A percentile compares a stretch with the other conserved stretches of the same genome.
These are phyloP conservation scores for Corinectria fuckeliana DNA, from an alignment of 2,329 filamentous ascomycete genomes.

Conservation along the genomic window DNA sequence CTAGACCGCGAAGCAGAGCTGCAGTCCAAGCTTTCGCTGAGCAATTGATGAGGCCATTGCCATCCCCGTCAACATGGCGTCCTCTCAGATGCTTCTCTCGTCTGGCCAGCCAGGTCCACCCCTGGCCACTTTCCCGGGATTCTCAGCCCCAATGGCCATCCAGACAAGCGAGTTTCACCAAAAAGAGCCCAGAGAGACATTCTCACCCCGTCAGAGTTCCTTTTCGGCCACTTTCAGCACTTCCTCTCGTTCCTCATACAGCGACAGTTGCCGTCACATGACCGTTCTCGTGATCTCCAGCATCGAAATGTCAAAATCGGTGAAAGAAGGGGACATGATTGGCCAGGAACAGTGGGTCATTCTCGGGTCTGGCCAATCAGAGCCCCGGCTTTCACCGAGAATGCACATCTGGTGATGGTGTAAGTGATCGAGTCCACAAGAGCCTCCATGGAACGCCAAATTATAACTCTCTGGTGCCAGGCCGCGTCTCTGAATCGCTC, in stretches of 20 bases:
- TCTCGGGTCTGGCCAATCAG: conserved; percentile 36
- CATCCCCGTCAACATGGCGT: conserved; percentile 14
- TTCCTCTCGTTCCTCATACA: conserved; percentile 14
- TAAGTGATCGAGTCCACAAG: conserved; percentile 47
- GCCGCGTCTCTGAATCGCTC: conserved; percentile 47
- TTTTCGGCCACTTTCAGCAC: conserved; percentile 19
- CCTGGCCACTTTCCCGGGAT: conserved; percentile 19
- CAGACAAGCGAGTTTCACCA: conserved; percentile 21
- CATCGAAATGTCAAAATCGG: conserved; percentile 39
- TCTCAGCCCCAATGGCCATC: conserved; percentile 19
- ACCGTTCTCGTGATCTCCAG: conserved; percentile 26
- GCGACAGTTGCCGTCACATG: conserved; percentile 27
- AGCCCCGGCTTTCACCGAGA: conserved; percentile 27
- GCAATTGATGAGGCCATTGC: conserved; percentile 4
- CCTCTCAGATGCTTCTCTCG: conserved; percentile 4
- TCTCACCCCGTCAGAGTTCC: conserved; percentile 17
- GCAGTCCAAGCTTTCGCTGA: conserved; percentile 25
- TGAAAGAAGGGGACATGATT: conserved; percentile 41
- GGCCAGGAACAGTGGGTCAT: conserved; percentile 31
- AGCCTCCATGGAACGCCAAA: conserved; percentile 45
- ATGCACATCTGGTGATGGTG: conserved; percentile 44
- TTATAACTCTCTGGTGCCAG: conserved; percentile 50
- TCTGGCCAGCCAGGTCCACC: conserved; percentile 20
- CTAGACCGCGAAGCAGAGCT: conserved; percentile 36
- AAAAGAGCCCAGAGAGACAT: conserved; percentile 13